Evolutionary conservation across 345 rosid genomes (phyloP), one percentile per base, ranked within the genome.

Genomic region (Cardamine resedifolia): DNA sequence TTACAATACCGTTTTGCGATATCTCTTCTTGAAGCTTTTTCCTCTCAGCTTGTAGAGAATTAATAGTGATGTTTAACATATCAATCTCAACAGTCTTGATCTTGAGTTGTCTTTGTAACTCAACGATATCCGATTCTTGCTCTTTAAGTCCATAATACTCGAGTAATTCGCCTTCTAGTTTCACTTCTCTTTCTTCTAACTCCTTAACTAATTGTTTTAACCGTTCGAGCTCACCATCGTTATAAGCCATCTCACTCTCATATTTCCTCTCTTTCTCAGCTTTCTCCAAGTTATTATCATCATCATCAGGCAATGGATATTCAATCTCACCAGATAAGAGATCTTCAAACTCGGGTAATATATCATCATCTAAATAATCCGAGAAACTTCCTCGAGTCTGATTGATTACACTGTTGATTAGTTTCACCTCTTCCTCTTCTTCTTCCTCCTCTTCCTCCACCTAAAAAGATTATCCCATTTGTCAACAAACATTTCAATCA

Each of bases 101-200:
- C 83, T 90, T 95, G 60, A 95, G 88, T 80, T 95, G 99, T 83
- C 88, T 87, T 48, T 86, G 96, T 67, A 95, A 44, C 81, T 88
- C 96, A 16, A 68, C 69, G 5, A 95, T 47, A 36, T 90, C 93
- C 0, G 86, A 85, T 79, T 95, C 96, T 79, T 87, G 96, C 81
- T 95, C 99, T 83, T 90, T 90, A 66, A 95, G 66, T 70, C 97
- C 99, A 66, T 90, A 94, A 78, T 87, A 94, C 84, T 94, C 97
- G 0, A 94, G 96, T 73, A 94, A 75, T 51, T 94, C 96, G 0
- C 92, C 97, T 84, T 90, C 97, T 31, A 95, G 99, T 78, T 90
- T 95, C 74, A 82, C 90, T 82, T 95, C 97, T 80, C 97, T 85
- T 70, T 91, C 99, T 78, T 88, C 96, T 71, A 91, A 71, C 77